phyloP scores from a whole-genome alignment of 495 filamentous ascomycete species.

The Baudoinia panamericana region DNA sequence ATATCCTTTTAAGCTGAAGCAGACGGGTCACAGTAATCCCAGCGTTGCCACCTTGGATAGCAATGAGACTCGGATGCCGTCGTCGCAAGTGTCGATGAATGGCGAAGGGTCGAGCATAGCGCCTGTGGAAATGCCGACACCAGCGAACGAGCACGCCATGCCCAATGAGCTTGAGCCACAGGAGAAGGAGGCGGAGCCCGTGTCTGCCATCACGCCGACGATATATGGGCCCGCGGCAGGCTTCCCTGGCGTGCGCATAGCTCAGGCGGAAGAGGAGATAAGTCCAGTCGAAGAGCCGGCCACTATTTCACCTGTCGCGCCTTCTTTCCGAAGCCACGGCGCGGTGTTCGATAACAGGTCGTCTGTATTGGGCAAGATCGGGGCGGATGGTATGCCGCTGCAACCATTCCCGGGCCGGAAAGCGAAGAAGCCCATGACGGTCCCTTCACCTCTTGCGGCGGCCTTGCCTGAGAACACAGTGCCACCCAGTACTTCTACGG shows the following conservation, averaged over 20 bases:
- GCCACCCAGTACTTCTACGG: neutral
- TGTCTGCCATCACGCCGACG: conserved; percentile 1
- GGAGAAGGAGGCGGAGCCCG: conserved; percentile 1
- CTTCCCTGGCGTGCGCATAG: no score
- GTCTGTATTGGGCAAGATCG: conserved; percentile 14
- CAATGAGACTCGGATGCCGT: no score
- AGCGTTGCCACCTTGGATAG: conserved; percentile 13
- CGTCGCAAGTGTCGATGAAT: neutral
- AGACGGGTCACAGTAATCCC: neutral
- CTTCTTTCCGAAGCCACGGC: neutral
- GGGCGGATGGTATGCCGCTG: conserved; percentile 18
- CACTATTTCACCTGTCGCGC: no score
- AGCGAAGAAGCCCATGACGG: no score
- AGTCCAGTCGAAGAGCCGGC: no score
- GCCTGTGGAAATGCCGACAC: conserved; percentile 9
- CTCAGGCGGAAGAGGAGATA: neutral
- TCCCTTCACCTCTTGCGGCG: no score
- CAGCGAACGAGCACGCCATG: neutral
- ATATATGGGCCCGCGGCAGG: no score
- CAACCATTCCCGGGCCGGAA: conserved; percentile 1
- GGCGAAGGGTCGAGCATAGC: neutral
- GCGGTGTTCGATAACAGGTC: conserved; percentile 9
- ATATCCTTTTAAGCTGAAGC: conserved; percentile 13
- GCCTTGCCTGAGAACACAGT: no score
- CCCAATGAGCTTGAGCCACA: neutral